Conservation (phyloP, 768 basidiomycete genomes). For the Suillus bovinus region DNA sequence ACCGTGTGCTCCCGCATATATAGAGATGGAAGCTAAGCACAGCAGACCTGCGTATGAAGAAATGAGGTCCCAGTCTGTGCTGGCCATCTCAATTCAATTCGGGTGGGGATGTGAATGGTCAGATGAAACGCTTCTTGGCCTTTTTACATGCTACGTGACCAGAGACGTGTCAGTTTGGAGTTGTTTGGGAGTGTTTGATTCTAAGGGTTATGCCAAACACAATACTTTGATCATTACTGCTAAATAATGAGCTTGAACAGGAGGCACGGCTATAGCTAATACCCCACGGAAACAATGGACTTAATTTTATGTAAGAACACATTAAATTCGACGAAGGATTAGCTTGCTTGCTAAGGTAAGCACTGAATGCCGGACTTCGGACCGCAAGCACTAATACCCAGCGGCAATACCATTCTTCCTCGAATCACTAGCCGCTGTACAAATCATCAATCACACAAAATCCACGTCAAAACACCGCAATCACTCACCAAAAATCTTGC, state of each 20-base stretch:
- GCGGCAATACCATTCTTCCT: conserved; percentile 92
- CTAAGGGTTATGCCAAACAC: conserved; percentile 21
- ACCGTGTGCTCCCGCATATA: conserved; percentile 70
- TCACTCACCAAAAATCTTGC: conserved; percentile 61
- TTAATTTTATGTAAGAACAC: neutral
- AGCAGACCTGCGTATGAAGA: conserved; percentile 72
- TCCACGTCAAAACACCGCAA: neutral
- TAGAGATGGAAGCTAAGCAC: conserved; percentile 59
- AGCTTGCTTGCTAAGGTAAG: neutral
- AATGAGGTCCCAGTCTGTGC: conserved; percentile 56
- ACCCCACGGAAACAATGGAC: neutral
- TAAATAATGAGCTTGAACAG: too few relatives aligned
- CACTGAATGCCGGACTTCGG: neutral
- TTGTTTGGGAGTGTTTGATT: conserved; percentile 19
- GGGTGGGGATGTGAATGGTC: neutral
- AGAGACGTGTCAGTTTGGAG: conserved; percentile 11
- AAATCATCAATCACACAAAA: neutral
- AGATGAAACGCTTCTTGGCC: neutral
- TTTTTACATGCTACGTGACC: neutral
- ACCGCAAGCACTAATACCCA: conserved; percentile 57
- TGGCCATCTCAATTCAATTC: conserved; percentile 17
- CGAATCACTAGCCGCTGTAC: conserved; percentile 82
- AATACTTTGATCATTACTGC: too few relatives aligned
- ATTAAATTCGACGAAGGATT: neutral
- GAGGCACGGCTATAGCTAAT: neutral